A percentile compares a stretch with the other conserved stretches of the same genome.
Conservation (phyloP, 2,329 filamentous ascomycete genomes). For the Pestalotiopsis sp. region DNA sequence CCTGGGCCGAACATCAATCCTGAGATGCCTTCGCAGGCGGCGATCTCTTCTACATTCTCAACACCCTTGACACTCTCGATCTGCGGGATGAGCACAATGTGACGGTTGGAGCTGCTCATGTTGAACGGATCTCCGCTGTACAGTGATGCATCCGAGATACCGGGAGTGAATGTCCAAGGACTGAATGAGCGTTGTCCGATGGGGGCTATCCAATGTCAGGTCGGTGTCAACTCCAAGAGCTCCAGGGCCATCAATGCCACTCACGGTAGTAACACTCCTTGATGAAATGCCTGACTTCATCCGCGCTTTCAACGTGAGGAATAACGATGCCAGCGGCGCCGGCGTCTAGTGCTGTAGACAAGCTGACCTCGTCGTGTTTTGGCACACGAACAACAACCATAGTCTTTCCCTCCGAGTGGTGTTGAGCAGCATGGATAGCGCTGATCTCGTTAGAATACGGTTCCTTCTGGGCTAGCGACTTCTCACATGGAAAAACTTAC, state of each 20-base stretch:
- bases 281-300: constrained; percentile 23
- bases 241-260: background rate
- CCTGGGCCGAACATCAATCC: constrained; percentile 23
- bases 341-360: constrained; percentile 24
- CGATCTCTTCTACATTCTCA: constrained; percentile 26
- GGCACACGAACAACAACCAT: constrained; percentile 22
- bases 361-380: constrained; percentile 21
- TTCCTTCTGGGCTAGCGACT: background rate
- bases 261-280: constrained; percentile 24
- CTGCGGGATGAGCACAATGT: constrained; percentile 25
- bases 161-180: constrained; percentile 23
- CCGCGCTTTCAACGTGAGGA: constrained; percentile 22
- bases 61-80: constrained; percentile 24
- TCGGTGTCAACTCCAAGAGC: background rate
- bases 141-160: constrained; percentile 21
- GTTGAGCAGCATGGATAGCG: constrained; percentile 22
- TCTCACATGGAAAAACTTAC: constrained; percentile 4
- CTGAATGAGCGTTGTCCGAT: constrained; percentile 20
- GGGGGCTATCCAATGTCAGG: constrained; percentile 14
- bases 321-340: constrained; percentile 23
- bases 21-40: constrained; percentile 17
- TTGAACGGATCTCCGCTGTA: constrained; percentile 24
- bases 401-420: constrained; percentile 26
- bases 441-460: constrained; percentile 7
- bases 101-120: constrained; percentile 24